Base-by-base conservation (phyloP, 768 basidiomycete genomes). In the Lentinula aciculospora region DNA sequence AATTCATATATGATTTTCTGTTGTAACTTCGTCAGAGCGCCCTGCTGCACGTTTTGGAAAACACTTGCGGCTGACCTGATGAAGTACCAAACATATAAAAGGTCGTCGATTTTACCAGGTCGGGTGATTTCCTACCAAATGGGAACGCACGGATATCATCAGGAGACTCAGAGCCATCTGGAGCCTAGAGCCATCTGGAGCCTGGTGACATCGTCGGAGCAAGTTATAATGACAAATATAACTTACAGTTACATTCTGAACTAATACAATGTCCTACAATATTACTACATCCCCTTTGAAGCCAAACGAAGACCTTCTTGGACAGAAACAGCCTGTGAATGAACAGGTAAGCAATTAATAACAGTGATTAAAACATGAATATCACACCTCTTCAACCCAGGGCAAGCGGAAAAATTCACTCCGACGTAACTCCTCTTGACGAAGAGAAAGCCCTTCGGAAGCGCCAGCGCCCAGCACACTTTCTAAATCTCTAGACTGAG, bases 321-420 rank as follows among this genome's bases (percentile, higher is more conserved):
- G 21, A 95, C 82, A 7, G 88, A 86, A 53, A 94, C 85, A 5
- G 92, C 93, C 76, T 90, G 51, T 31, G 31, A 55, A 57, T 50
- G 61, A 23, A 31, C 28, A 51, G 54, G 25, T 29, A 42, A 58
- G 53, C 63, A 27, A 25, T n/a, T 42, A 27, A 13, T 31, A 39
- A 15, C 42, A 15, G 21, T 21, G 4, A n/a, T 10, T 29, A 13
- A 7, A 9, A 31, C 19, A 46, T n/a, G 23, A 29, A 4, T 17
- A 58, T 58, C 72, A 13, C 59, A 79, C 80, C 76, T 85, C 84
- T 63, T 89, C 87, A 12, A 97, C 93, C 94, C 94, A 98, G 3
- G 93, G 91, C 66, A 96, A 70, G 60, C 81, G 78, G 80, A 97
- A 98, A 72, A 94, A 89, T 68, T 97, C 94, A 66, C 90, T 94